Conservation (phyloP, 441 rosid species). For the Gossypium trilobum region DNA sequence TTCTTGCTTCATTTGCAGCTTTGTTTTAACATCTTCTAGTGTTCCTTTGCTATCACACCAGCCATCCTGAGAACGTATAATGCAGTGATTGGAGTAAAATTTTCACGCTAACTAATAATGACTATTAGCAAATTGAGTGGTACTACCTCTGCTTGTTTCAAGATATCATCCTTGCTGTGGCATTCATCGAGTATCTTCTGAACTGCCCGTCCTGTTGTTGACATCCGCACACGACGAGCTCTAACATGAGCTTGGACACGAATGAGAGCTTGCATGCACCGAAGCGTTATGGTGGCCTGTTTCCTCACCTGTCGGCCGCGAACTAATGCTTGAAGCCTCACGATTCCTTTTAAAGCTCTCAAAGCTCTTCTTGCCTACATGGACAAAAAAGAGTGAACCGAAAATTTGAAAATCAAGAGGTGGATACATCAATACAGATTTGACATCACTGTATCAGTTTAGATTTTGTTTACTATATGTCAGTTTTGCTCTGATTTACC, state of each 20-base stretch:
- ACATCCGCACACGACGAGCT: constrained; percentile 83
- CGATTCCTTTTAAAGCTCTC: constrained; percentile 85
- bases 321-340: constrained; percentile 85
- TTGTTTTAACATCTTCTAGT: constrained; percentile 53
- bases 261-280: constrained; percentile 96
- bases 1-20: constrained; percentile 72
- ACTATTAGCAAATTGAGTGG: background rate
- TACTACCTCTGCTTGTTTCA: constrained; percentile 87
- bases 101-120: background rate
- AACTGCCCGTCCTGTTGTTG: constrained; percentile 75
- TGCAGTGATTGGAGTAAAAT: background rate
- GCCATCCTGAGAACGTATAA: constrained; percentile 43
- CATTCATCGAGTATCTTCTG: constrained; percentile 57
- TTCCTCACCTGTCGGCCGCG: constrained; percentile 95
- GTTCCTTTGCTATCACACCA: constrained; percentile 93
- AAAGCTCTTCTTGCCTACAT: constrained; percentile 79
- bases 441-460: background rate
- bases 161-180: constrained; percentile 55
- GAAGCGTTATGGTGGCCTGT: constrained; percentile 84
- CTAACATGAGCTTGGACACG: constrained; percentile 88
- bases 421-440: background rate
- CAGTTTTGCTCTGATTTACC: background rate
- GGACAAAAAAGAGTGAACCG: too few relatives aligned
- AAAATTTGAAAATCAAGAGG: too few relatives aligned
- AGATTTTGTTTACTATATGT: background rate